phyloP scores from a whole-genome alignment of 2,329 filamentous ascomycete genomes.

The Aspergillus oerlinghausenensis region DNA sequence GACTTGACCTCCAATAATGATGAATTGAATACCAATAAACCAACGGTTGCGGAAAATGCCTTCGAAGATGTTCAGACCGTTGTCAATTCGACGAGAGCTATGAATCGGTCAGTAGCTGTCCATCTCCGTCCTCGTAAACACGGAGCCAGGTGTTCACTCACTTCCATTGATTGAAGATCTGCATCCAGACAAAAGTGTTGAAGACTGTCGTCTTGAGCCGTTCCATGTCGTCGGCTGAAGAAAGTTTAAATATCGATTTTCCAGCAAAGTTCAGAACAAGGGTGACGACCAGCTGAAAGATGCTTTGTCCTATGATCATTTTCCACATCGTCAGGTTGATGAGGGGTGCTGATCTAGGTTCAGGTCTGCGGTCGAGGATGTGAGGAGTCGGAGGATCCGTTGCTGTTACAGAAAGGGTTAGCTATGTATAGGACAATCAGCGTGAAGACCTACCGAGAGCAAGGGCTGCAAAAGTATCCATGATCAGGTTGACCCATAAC shows the following conservation, averaged over 20 bases:
- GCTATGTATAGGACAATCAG: not conserved
- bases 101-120: not conserved
- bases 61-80: slow-evolving; percentile 43
- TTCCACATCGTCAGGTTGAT: slow-evolving; percentile 47
- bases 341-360: slow-evolving; percentile 42
- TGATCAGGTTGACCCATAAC: slow-evolving; percentile 66
- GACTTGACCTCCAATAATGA: slow-evolving; percentile 67
- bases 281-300: slow-evolving; percentile 41
- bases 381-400: slow-evolving; percentile 58
- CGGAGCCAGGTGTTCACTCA: slow-evolving; percentile 5
- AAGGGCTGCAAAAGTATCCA: slow-evolving; percentile 65
- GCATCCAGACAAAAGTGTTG: slow-evolving; percentile 46
- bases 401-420: slow-evolving; percentile 29
- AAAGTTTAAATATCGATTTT: slow-evolving; percentile 29
- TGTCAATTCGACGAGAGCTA: slow-evolving; percentile 40
- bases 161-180: slow-evolving; percentile 50
- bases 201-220: slow-evolving; percentile 38
- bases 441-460: slow-evolving; percentile 41
- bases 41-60: slow-evolving; percentile 40
- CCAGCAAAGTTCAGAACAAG: slow-evolving; percentile 45
- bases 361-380: slow-evolving; percentile 52
- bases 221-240: slow-evolving; percentile 12
- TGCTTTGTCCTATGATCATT: slow-evolving; percentile 43
- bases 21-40: slow-evolving; percentile 57
- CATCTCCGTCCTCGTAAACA: not conserved